These are phyloP conservation scores for Didymella sp. DNA, from an alignment of 2,329 filamentous ascomycete species.

Conservation along the genomic window DNA sequence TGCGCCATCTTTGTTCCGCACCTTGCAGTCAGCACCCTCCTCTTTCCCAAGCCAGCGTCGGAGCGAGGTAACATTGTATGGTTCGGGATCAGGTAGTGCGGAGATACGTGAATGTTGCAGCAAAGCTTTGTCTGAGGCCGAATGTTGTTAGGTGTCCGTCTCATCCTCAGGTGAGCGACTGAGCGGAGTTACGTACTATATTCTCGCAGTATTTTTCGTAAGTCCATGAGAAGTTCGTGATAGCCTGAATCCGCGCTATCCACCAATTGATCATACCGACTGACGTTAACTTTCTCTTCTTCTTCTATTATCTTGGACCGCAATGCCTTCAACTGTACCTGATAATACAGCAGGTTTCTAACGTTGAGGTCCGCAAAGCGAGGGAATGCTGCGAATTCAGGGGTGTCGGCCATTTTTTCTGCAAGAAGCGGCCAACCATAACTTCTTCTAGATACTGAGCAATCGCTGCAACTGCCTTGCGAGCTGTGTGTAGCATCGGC, in stretches of 20 bases:
- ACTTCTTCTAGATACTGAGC: not conserved
- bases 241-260: not conserved
- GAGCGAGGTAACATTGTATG: constrained; percentile 1
- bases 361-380: not conserved
- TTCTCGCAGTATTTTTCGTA: not conserved
- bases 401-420: not conserved
- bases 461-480: not conserved
- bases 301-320: not conserved
- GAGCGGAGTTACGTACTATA: constrained; percentile 7
- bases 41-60: not conserved
- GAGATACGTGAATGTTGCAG: not conserved
- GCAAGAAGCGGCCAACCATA: constrained; percentile 8
- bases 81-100: constrained; percentile 4
- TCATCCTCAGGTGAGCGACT: no score
- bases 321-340: not conserved
- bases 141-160: no score
- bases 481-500: not conserved
- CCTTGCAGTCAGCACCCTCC: not conserved
- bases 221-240: not conserved
- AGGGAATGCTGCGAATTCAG: constrained; percentile 10
- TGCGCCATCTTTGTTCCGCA: not conserved
- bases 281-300: not conserved
- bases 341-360: constrained; percentile 2
- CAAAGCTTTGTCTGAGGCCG: not conserved
- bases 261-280: not conserved